Conservation (phyloP, 176 grass and related monocot genomes). For the Bothriochloa decipiens region DNA sequence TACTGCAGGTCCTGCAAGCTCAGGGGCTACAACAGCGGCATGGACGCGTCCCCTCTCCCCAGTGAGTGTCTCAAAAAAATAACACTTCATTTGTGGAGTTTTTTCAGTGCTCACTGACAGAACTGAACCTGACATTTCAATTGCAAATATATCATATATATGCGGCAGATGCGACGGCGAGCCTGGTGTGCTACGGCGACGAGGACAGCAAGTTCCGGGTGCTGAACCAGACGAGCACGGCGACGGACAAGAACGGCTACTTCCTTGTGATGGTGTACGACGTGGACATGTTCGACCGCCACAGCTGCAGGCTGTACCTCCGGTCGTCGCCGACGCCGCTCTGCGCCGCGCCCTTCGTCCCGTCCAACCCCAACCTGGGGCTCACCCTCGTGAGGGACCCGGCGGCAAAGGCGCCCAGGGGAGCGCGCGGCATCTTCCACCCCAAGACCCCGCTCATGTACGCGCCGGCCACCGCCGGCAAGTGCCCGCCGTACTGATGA, state of each 20-base stretch:
- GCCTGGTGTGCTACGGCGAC: slow-evolving; percentile 51
- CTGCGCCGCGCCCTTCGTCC: slow-evolving; percentile 36
- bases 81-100: neutral
- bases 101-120: neutral
- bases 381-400: slow-evolving; percentile 28
- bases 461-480: slow-evolving; percentile 3
- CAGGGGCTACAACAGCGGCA: slow-evolving; percentile 42
- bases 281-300: slow-evolving; percentile 26
- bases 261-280: slow-evolving; percentile 56
- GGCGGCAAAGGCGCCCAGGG: neutral
- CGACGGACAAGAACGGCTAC: slow-evolving; percentile 33
- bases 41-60: slow-evolving; percentile 45
- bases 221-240: slow-evolving; percentile 57
- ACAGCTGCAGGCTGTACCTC: slow-evolving; percentile 43
- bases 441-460: slow-evolving; percentile 49
- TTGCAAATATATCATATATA: too few relatives aligned
- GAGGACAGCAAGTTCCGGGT: slow-evolving; percentile 16
- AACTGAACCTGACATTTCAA: too few relatives aligned
- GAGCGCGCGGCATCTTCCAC: slow-evolving; percentile 26
- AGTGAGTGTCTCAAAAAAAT: slow-evolving; percentile 9
- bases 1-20: slow-evolving; percentile 57
- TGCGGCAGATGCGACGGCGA: slow-evolving; percentile 51
- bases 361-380: slow-evolving; percentile 28
- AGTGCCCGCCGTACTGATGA: slow-evolving; percentile 14
- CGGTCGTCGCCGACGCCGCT: slow-evolving; percentile 39